phyloP scores from a whole-genome alignment of 2,329 filamentous ascomycete genomes.

The Aspergillus sp. region DNA sequence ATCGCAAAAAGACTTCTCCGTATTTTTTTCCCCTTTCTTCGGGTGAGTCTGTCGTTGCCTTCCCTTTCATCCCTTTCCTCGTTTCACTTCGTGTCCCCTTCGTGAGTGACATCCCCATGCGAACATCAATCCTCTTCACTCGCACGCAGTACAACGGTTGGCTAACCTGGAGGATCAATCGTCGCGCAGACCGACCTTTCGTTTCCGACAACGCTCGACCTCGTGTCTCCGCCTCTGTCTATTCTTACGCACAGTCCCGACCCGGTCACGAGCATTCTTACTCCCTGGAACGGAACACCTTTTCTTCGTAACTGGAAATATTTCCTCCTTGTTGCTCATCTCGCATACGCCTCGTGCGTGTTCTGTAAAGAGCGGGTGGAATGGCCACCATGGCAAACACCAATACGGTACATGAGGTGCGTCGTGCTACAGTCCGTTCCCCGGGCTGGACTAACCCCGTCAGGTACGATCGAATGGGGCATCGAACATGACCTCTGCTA shows the following conservation, averaged over 20 bases:
- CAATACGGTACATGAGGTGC: slow-evolving; percentile 38
- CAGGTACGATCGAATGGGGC: slow-evolving; percentile 36
- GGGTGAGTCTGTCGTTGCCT: background rate
- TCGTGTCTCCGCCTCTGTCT: slow-evolving; percentile 21
- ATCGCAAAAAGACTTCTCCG: slow-evolving; percentile 13
- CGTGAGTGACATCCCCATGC: background rate
- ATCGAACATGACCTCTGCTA: slow-evolving; percentile 39
- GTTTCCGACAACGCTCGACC: slow-evolving; percentile 24
- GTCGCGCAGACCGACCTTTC: slow-evolving; percentile 27
- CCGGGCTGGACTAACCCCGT: background rate
- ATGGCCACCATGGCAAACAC: slow-evolving; percentile 39
- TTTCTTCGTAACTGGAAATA: slow-evolving; percentile 24
- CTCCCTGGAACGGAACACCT: background rate
- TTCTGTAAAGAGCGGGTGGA: slow-evolving; percentile 18
- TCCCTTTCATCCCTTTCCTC: slow-evolving; percentile 18
- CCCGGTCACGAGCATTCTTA: background rate
- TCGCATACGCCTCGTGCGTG: slow-evolving; percentile 23
- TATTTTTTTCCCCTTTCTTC: slow-evolving; percentile 15
- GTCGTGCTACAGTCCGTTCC: slow-evolving; percentile 10
- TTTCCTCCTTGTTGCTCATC: slow-evolving; percentile 12
- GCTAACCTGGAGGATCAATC: slow-evolving; percentile 13
- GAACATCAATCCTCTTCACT: background rate
- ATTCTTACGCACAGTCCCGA: background rate
- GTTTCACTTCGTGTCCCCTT: slow-evolving; percentile 2
- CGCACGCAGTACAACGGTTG: background rate